Evolutionary conservation across 208 protist genomes (phyloP).

Genomic region (Spongospora subterranea): DNA sequence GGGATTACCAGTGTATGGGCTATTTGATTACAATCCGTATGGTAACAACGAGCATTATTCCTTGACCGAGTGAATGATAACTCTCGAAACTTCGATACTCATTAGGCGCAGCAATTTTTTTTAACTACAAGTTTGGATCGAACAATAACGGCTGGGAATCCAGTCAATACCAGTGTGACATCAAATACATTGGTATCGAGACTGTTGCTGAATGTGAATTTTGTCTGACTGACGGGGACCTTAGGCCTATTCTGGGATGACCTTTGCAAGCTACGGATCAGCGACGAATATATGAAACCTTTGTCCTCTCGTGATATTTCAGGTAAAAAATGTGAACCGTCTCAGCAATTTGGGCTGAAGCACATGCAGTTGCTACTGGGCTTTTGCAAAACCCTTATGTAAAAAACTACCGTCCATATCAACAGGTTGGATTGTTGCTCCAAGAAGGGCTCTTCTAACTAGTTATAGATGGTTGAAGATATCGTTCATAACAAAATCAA

Average conservation of each 20-base stretch:
- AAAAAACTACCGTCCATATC: too few species aligned
- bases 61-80: background rate
- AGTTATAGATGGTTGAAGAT: background rate
- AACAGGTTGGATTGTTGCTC: too few species aligned
- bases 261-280: too few species aligned
- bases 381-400: too few species aligned
- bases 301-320: background rate
- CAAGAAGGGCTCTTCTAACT: too few species aligned
- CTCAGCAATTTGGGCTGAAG: too few species aligned
- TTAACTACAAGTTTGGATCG: background rate
- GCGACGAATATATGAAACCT: background rate
- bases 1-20: background rate
- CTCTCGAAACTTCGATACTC: background rate
- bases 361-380: too few species aligned
- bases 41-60: background rate
- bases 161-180: background rate
- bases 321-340: background rate
- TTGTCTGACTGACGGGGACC: too few species aligned
- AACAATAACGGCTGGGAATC: background rate
- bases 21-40: constrained; percentile 49
- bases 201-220: background rate
- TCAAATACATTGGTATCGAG: background rate
- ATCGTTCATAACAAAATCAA: background rate
- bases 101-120: background rate
- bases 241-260: too few species aligned